These are phyloP conservation scores for Evansstolkia leycettana DNA, from an alignment of 495 filamentous ascomycete genomes.

Conservation along the genomic window DNA sequence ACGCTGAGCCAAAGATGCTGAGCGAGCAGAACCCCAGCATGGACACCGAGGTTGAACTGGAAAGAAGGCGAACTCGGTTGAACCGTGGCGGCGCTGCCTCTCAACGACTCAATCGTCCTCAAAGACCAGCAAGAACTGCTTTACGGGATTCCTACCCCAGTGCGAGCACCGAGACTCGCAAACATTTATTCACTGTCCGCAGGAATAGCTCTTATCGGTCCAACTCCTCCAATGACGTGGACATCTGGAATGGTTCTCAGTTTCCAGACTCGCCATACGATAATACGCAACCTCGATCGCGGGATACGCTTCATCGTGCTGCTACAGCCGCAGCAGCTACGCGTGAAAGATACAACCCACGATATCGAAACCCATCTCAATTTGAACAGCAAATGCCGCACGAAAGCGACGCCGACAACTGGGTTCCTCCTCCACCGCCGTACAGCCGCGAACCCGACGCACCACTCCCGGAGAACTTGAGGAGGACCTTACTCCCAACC, in stretches of 20 bases:
- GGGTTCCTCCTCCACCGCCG: constrained; percentile 86
- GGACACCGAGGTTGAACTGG: constrained; percentile 72
- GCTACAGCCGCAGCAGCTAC: constrained; percentile 67
- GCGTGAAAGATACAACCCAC: constrained; percentile 45
- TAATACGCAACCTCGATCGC: constrained; percentile 66
- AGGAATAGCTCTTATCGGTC: constrained; percentile 16
- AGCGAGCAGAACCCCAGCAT: constrained; percentile 67
- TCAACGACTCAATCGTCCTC: constrained; percentile 1
- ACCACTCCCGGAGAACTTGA: constrained; percentile 43
- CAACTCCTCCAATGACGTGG: constrained; percentile 8
- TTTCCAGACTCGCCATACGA: constrained; percentile 49
- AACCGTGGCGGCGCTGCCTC: constrained; percentile 18
- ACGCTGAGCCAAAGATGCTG: constrained; percentile 52
- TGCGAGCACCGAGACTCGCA: constrained; percentile 6
- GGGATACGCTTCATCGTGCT: constrained; percentile 62
- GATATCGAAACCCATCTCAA: constrained; percentile 13
- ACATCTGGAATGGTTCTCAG: constrained; percentile 9
- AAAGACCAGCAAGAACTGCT: constrained; percentile 5
- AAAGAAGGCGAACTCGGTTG: constrained; percentile 53
- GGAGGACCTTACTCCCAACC: constrained; percentile 20
- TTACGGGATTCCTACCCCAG: constrained; percentile 13
- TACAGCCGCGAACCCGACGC: constrained; percentile 61
- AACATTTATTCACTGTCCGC: constrained; percentile 6
- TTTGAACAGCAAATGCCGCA: constrained; percentile 47
- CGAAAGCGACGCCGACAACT: constrained; percentile 84